Percentiles rank a stretch among this genome's conserved stretches.
phyloP scores from a whole-genome alignment of 352 stramenopile species.

The Globisporangium radiosum region DNA sequence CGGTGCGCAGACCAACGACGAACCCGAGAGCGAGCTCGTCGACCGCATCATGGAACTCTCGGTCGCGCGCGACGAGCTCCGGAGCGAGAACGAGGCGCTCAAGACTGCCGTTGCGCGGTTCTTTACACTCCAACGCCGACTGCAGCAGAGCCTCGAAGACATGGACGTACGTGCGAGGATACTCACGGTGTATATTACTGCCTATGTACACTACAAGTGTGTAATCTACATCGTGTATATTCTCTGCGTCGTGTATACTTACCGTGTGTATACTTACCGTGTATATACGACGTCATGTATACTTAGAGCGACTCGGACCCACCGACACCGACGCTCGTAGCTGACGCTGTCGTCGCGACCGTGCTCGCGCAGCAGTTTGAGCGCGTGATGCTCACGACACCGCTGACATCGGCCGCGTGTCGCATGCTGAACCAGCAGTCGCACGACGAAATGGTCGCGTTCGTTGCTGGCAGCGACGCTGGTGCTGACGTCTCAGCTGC shows the following conservation, averaged over 20 bases:
- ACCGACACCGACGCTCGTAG: not conserved
- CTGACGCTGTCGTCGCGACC: not conserved
- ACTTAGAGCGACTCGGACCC: constrained; percentile 5
- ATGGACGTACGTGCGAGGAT: not conserved
- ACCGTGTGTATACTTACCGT: too few species aligned
- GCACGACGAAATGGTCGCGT: constrained; percentile 37
- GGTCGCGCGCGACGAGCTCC: constrained; percentile 25
- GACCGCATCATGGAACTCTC: constrained; percentile 14
- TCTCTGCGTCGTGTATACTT: too few species aligned
- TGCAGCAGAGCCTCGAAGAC: constrained; percentile 19
- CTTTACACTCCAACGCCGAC: constrained; percentile 34
- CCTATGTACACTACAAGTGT: too few species aligned
- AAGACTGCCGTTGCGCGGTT: constrained; percentile 28
- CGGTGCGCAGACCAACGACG: not conserved
- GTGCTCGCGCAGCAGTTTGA: constrained; percentile 36
- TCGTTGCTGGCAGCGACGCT: constrained; percentile 28
- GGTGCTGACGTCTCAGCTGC: constrained; percentile 2
- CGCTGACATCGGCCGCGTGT: constrained; percentile 39
- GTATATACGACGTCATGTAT: too few species aligned
- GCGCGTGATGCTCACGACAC: constrained; percentile 26
- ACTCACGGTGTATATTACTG: too few species aligned
- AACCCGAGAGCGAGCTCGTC: constrained; percentile 1
- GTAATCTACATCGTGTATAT: too few species aligned
- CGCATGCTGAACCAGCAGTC: constrained; percentile 30
- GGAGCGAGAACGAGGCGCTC: constrained; percentile 45